Base-by-base conservation (phyloP, 2,329 filamentous ascomycete genomes). In the Fusarium circinatum region DNA sequence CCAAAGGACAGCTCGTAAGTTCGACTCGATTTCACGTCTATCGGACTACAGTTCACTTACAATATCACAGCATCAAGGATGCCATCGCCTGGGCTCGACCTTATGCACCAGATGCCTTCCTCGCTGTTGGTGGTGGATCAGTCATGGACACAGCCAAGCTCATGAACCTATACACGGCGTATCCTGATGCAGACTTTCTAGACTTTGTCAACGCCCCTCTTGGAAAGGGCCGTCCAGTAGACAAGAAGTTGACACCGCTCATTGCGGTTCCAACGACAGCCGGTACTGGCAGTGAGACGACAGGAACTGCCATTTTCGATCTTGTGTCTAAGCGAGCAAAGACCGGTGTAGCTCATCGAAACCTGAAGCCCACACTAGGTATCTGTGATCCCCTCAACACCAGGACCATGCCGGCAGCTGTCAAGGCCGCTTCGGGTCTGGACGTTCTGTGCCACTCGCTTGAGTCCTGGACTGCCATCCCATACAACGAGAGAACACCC, bases 101-200 rank as follows among this genome's bases (percentile, higher is more conserved):
- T 2, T 94, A 94, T 80, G 83, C 88, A 34, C 93, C 95, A 0
- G 96, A 98, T 83, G 94, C 94, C 6, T 98, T 97, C 81, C 88
- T 99, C 22, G 96, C 96, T 28, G 96, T 99, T 22, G 96, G 93
- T 34, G 89, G 83, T 76, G 96, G 96, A 42, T 97, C 94, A 44
- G 96, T 98, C 75, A 99, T 99, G 76, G 96, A 99, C 83, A 99
- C 96, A 2, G 96, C 96, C 62, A 99, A 99, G 84, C 88, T 99
- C 64, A 98, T 99, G 95, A 99, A 99, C 80, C 88, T 99, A 1
- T 98, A 98, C 84, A 93, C 92, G 2, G 92, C 90, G 71, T 98
- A 95, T 80, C 95, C 95, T 0, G 93, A 98, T 13, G 96, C 96
- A 39, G 94, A 96, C 77, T 98, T 99, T 80, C 88, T 98, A 41